Evolutionary conservation across 306 rosid genomes (phyloP).

Genomic region (Vicia villosa): DNA sequence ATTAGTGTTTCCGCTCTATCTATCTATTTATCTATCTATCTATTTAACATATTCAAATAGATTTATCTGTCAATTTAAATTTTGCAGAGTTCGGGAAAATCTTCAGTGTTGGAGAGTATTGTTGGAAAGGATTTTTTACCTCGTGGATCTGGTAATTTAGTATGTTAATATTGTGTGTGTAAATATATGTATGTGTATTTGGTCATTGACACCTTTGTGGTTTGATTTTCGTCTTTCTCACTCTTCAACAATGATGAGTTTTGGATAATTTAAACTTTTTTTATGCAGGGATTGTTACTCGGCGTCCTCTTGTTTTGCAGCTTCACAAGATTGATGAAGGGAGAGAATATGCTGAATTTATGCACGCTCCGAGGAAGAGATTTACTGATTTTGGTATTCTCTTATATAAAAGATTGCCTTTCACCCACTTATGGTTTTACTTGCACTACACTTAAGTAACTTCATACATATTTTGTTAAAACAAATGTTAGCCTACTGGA

Average conservation of each 20-base stretch:
- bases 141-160: constrained; percentile 89
- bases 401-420: background rate
- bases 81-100: constrained; percentile 92
- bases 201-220: background rate
- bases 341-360: constrained; percentile 84
- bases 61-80: constrained; percentile 9
- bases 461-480: background rate
- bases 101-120: constrained; percentile 94
- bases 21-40: no score
- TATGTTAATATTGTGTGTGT: background rate
- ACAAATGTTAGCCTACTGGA: constrained; percentile 11
- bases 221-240: background rate
- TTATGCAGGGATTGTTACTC: constrained; percentile 80
- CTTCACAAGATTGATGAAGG: constrained; percentile 79
- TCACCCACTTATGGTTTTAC: constrained; percentile 4
- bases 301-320: constrained; percentile 94
- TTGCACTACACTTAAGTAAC: constrained; percentile 4
- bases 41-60: background rate
- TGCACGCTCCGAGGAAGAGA: constrained; percentile 80
- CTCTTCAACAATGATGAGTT: background rate
- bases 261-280: constrained; percentile 22
- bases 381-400: constrained; percentile 78
- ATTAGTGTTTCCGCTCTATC: no score
- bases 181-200: background rate
- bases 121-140: constrained; percentile 99